Base-by-base conservation (phyloP, 169 alveolate species). In the Cystoisospora suis region DNA sequence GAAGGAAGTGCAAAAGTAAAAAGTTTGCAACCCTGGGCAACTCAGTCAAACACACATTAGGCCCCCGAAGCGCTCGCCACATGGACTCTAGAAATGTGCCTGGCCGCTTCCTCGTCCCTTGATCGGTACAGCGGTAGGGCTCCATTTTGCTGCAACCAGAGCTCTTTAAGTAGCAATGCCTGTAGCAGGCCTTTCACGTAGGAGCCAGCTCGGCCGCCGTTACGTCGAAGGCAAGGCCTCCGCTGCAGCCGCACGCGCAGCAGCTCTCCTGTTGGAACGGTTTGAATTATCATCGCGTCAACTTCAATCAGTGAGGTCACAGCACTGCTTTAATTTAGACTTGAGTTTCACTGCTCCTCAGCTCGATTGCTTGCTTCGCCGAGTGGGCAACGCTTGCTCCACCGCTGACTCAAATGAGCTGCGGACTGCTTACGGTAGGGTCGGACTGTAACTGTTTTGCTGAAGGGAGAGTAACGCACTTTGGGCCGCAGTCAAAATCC, bases 211-310 rank as follows among this genome's bases (percentile, higher is more conserved):
- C 34, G 83, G 59, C 23, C 83, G 83, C 17, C 59, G 83, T 9
- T 72, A 72, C 45, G 23, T 72, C 36, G 44, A 12, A 27, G 27
- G 59, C 27, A 72, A 72, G 56, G 40, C 83, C 4, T 27, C 83
- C 0, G 45, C 32, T n/a, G 83, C 83, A 15, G 83, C 83, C 40
- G 83, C 83, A 32, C 83, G 44, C 45, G 83, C 34, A 9, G 49
- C 83, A 12, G 58, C 23, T 17, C 0, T 72, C 27, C 47, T 72
- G 12, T 17, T 72, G 17, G 83, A 72, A 36, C 83, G 83, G 9
- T 72, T 36, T 56, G 23, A 36, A 12, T 38, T 38, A 1, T n/a
- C 83, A 36, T 47, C 83, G 20, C 20, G 17, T 20, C 83, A 72
- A 36, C 40, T 72, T 4, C 49, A 56, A 12, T 47, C 38, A 56